Evolutionary conservation across 2,329 filamentous ascomycete species (phyloP).

Genomic region (Emericellopsis cladophorae): DNA sequence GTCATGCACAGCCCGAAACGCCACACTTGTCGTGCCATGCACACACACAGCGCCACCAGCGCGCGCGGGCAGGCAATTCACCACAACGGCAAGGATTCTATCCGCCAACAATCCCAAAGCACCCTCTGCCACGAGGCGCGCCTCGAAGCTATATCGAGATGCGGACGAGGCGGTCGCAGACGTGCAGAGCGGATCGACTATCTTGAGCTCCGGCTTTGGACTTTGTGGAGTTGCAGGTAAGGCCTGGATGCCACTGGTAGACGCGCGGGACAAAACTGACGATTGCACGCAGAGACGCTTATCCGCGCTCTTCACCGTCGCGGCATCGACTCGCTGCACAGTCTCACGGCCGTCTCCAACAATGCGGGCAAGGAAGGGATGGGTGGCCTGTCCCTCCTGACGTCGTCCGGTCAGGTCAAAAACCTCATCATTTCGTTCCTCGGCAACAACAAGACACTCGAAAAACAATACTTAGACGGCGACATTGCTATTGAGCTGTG

Average conservation of each 20-base stretch:
- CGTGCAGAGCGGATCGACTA: slow-evolving; percentile 54
- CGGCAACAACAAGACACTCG: slow-evolving; percentile 64
- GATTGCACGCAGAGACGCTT: slow-evolving; percentile 44
- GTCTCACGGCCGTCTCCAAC: slow-evolving; percentile 67
- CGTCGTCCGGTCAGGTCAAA: slow-evolving; percentile 56
- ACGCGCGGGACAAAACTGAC: background rate
- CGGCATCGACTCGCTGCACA: slow-evolving; percentile 47
- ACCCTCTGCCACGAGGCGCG: slow-evolving; percentile 9
- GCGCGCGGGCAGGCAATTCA: background rate
- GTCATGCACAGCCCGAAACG: no score
- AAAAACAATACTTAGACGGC: slow-evolving; percentile 61
- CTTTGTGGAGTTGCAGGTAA: slow-evolving; percentile 62
- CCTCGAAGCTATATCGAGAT: slow-evolving; percentile 35
- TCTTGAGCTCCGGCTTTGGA: slow-evolving; percentile 70
- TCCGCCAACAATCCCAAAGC: background rate
- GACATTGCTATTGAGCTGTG: slow-evolving; percentile 64
- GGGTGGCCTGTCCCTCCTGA: slow-evolving; percentile 55
- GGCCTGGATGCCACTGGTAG: background rate
- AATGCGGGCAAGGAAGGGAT: slow-evolving; percentile 62
- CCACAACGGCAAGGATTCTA: background rate
- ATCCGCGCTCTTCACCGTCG: slow-evolving; percentile 54
- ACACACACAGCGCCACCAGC: no score
- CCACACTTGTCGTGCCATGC: no score
- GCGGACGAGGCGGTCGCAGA: slow-evolving; percentile 62
- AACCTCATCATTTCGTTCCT: slow-evolving; percentile 66